Conservation (phyloP, 306 rosid species). For the Quercus rubra region DNA sequence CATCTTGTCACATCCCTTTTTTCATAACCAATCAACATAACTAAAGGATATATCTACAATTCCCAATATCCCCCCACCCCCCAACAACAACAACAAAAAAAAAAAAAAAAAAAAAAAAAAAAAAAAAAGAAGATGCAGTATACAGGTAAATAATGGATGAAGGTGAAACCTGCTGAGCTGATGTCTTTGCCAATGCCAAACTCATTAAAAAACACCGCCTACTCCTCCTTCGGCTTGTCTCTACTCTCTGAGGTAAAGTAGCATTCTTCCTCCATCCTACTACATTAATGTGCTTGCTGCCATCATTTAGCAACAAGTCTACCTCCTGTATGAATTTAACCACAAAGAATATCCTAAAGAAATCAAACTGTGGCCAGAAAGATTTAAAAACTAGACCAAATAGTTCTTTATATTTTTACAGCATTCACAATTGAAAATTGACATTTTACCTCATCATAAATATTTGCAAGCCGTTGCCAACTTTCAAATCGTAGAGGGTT, state of each 20-base stretch:
- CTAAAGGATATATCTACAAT: not conserved
- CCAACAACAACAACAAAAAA: not conserved
- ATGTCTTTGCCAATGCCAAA: constrained; percentile 92
- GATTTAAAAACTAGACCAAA: constrained; percentile 14
- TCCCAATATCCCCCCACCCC: not conserved
- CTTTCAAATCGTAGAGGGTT: constrained; percentile 91
- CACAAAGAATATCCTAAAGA: constrained; percentile 16
- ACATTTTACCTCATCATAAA: constrained; percentile 79
- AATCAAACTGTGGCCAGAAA: constrained; percentile 11
- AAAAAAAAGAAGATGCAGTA: constrained; percentile 3
- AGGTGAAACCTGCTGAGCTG: constrained; percentile 68
- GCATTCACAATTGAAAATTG: constrained; percentile 16
- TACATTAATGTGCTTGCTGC: constrained; percentile 94
- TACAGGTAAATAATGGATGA: not conserved
- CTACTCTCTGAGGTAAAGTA: constrained; percentile 81
- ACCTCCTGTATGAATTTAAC: constrained; percentile 68
- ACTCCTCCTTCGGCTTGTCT: constrained; percentile 92
- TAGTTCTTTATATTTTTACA: constrained; percentile 10
- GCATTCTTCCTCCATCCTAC: constrained; percentile 89
- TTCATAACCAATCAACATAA: not conserved
- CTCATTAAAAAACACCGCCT: constrained; percentile 94
- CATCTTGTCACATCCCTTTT: not conserved
- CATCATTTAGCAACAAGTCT: constrained; percentile 93
- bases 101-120: constrained; percentile 17
- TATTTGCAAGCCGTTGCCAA: constrained; percentile 93